phyloP scores from a whole-genome alignment of 2,329 filamentous ascomycete species.

The Fusarium brevicatenulatum region DNA sequence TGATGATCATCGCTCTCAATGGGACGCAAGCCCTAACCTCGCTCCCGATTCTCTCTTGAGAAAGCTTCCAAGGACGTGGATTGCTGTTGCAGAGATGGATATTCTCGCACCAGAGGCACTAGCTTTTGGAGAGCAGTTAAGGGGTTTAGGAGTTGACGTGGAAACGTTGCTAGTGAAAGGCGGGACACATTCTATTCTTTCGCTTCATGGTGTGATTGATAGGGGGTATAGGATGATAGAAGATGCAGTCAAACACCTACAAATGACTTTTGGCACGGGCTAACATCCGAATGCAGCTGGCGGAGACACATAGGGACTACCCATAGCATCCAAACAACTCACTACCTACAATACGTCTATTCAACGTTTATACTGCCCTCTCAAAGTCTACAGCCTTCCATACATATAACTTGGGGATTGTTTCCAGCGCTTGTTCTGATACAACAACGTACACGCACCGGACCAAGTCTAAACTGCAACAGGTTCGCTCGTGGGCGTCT shows the following conservation, averaged over 20 bases:
- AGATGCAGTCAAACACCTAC: constrained; percentile 35
- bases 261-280: constrained; percentile 29
- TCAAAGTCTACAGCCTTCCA: neutral
- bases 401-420: neutral
- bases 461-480: constrained; percentile 12
- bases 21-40: constrained; percentile 49
- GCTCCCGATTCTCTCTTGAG: constrained; percentile 40
- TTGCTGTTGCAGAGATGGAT: constrained; percentile 48
- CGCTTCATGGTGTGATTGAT: constrained; percentile 41
- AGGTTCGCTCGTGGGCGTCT: constrained; percentile 9
- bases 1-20: constrained; percentile 38
- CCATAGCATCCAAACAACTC: neutral
- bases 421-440: neutral
- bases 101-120: constrained; percentile 48
- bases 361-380: neutral
- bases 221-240: constrained; percentile 39
- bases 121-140: constrained; percentile 44
- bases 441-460: neutral
- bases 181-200: constrained; percentile 42
- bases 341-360: neutral
- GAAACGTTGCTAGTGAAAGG: constrained; percentile 35
- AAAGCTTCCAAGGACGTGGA: constrained; percentile 46
- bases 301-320: neutral
- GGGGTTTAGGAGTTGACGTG: constrained; percentile 29
- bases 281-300: neutral